Base-by-base conservation (phyloP, 148 eudicot species). In the Nyssa sinensis region DNA sequence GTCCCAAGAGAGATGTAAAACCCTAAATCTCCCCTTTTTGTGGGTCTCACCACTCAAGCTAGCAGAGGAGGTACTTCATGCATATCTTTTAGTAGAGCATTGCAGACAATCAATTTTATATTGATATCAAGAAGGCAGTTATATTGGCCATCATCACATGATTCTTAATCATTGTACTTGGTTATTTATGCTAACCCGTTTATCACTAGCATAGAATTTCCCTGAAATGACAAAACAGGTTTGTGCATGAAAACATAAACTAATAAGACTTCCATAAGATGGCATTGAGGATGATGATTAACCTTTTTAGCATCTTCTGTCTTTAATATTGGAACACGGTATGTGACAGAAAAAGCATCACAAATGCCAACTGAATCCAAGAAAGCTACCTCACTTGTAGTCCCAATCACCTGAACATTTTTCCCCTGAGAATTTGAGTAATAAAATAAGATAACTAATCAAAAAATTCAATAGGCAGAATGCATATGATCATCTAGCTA, bases 251-350 rank as follows among this genome's bases (percentile, higher is more conserved):
- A 33, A 71, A 58, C 53, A 35, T 34, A 63, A 13, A 62, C 5
- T n/a, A 3, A 41, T 23, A 49, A 69, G 23, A 25, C 60, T 29
- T n/a, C n/a, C n/a, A n/a, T n/a, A 14, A 25, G 2, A 13, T 39
- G n/a, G 27, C 28, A 21, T 19, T 25, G 24, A 30, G 51, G 62
- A 33, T 17, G 39, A 49, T 25, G 59, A 31, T 32, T 76, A 82
- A 92, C 98, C 97, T 84, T 92, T 77, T 82, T 87, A 62, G 96
- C 90, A 88, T 94, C 98, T 81, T 90, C 92, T 37, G 91, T 83
- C 81, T 85, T 84, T 24, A 94, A 74, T 19, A 86, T 88, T 1
- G 97, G 98, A 74, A 92, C 96, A 80, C 85, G 82, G 74, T 86
- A 94, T 59, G 96, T 87, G 75, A 94, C 94, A 17, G 97, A 88